Percentiles rank a stretch among this genome's conserved stretches.
Evolutionary conservation across 148 eudicot species (phyloP).

Genomic region (Spergularia marina): DNA sequence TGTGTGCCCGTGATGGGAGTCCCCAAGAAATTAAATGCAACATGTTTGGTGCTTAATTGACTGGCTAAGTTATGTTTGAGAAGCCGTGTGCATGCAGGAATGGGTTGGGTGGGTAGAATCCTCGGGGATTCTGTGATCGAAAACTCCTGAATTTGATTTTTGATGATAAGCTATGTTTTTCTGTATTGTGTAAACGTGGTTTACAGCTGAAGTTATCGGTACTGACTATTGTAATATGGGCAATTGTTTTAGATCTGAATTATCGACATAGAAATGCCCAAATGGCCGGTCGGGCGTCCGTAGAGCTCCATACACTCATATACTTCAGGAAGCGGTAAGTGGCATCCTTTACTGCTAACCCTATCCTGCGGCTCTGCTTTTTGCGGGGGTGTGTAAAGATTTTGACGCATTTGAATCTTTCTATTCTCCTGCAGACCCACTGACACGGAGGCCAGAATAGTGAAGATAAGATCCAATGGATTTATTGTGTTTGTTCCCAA

Average conservation of each 20-base stretch:
- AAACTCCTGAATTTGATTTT: background rate
- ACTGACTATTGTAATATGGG: slow-evolving; percentile 9
- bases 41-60: background rate
- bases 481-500: slow-evolving; percentile 96
- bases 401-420: background rate
- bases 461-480: slow-evolving; percentile 88
- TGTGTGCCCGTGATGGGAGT: no score
- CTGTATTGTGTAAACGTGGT: background rate
- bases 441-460: slow-evolving; percentile 90
- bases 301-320: slow-evolving; percentile 90
- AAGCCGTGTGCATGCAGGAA: background rate
- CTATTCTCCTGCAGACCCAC: slow-evolving; percentile 63
- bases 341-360: slow-evolving; percentile 4
- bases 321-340: slow-evolving; percentile 75
- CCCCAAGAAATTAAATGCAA: no score
- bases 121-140: background rate
- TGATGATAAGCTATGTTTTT: background rate
- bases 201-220: background rate
- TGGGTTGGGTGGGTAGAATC: background rate
- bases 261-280: slow-evolving; percentile 96
- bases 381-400: background rate
- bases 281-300: slow-evolving; percentile 95
- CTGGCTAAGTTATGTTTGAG: background rate
- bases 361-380: background rate
- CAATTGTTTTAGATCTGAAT: slow-evolving; percentile 63